Percentiles rank a stretch among this genome's conserved stretches.
phyloP scores from a whole-genome alignment of 2,329 filamentous ascomycete genomes.

The Talaromyces sp. region DNA sequence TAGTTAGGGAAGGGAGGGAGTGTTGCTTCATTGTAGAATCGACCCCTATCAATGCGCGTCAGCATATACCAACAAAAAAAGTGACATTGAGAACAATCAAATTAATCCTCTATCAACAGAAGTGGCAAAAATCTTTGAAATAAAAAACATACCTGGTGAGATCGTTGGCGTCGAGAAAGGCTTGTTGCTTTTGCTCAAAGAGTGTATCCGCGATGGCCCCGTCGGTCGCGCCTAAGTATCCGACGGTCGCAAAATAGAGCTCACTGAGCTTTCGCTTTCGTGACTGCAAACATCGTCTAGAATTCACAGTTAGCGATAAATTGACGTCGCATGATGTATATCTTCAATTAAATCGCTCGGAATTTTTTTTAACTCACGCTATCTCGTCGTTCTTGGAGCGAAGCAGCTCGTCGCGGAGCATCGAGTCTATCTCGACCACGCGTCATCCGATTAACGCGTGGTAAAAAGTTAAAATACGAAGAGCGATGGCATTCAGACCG shows the following conservation, averaged over 20 bases:
- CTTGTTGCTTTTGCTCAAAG: conserved; percentile 49
- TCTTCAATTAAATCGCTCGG: conserved; percentile 26
- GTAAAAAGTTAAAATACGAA: conserved; percentile 38
- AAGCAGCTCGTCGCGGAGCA: conserved; percentile 50
- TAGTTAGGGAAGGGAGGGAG: conserved; percentile 43
- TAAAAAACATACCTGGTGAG: conserved; percentile 51
- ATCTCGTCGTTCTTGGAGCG: conserved; percentile 51
- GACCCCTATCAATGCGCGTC: conserved; percentile 45
- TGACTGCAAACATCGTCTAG: conserved; percentile 63
- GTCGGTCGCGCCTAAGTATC: conserved; percentile 47
- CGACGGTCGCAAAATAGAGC: conserved; percentile 75
- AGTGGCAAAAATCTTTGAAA: conserved; percentile 9
- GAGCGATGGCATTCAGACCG: conserved; percentile 42
- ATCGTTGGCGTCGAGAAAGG: conserved; percentile 57
- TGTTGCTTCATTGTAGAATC: conserved; percentile 55
- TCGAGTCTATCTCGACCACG: conserved; percentile 47
- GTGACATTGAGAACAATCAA: not conserved
- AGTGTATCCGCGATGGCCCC: conserved; percentile 55
- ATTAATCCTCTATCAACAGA: not conserved
- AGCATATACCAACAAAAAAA: conserved; percentile 17
- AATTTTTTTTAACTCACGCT: conserved; percentile 44
- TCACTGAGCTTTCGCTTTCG: conserved; percentile 89
- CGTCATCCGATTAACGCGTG: conserved; percentile 50
- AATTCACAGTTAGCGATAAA: conserved; percentile 38
- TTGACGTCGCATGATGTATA: conserved; percentile 20